These are phyloP conservation scores for button mushroom (Agaricus bisporus) DNA, from an alignment of 768 basidiomycete species.

Conservation along the genomic window DNA sequence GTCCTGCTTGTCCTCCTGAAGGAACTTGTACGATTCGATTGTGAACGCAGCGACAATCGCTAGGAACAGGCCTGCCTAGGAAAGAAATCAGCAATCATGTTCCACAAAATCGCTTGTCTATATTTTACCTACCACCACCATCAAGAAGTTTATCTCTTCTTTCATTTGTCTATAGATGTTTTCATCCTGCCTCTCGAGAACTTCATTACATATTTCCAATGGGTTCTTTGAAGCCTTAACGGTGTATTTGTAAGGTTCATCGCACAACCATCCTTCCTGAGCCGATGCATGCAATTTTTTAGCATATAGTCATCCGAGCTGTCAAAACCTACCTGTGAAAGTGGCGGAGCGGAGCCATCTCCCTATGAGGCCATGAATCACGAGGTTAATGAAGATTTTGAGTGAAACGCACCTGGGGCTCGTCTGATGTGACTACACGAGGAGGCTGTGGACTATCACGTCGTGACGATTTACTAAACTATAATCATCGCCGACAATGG, in stretches of 20 bases:
- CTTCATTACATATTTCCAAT: conserved; percentile 4
- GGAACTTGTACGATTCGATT: conserved; percentile 6
- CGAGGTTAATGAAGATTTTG: too few species aligned
- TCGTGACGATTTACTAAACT: too few species aligned
- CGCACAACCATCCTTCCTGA: too few species aligned
- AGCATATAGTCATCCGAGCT: too few species aligned
- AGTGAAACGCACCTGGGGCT: background rate
- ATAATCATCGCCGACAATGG: too few species aligned
- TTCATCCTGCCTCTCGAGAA: background rate
- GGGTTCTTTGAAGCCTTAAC: background rate
- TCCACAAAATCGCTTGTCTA: too few species aligned
- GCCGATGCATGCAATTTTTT: too few species aligned
- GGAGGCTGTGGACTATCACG: too few species aligned
- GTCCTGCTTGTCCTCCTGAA: background rate
- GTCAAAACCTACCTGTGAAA: too few species aligned
- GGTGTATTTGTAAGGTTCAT: background rate
- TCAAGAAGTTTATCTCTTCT: conserved; percentile 1
- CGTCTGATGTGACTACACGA: background rate
- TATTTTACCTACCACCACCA: conserved; percentile 7
- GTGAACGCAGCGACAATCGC: conserved; percentile 8
- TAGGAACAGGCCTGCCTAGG: conserved; percentile 1
- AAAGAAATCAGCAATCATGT: too few species aligned
- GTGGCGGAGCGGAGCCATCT: too few species aligned
- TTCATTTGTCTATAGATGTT: background rate
- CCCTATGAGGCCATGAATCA: too few species aligned